phyloP scores from a whole-genome alignment of 768 basidiomycete species.

The Gyrodon lividus region DNA sequence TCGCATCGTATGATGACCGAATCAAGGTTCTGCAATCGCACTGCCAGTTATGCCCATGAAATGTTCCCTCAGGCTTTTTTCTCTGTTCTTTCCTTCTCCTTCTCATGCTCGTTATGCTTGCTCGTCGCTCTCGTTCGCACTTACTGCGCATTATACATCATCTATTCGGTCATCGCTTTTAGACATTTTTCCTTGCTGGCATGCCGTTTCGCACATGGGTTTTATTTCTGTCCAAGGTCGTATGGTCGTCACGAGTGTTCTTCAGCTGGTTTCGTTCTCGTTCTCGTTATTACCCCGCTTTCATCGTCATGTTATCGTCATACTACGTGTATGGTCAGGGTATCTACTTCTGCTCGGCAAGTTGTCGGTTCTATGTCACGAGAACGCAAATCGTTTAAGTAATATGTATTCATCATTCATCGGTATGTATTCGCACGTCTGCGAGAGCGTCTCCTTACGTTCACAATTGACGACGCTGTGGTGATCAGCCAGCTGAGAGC shows the following conservation, averaged over 20 bases:
- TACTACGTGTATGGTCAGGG: neutral
- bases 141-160: slow-evolving; percentile 31
- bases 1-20: neutral
- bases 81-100: slow-evolving; percentile 17
- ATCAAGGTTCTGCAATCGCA: too few species aligned
- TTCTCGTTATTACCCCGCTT: neutral
- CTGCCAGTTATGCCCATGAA: neutral
- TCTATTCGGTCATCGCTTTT: slow-evolving; percentile 21
- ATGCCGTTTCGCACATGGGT: slow-evolving; percentile 30
- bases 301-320: neutral
- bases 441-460: too few species aligned
- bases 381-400: neutral
- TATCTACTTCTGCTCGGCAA: too few species aligned
- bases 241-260: neutral
- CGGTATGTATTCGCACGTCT: too few species aligned
- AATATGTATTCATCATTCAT: too few species aligned
- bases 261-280: neutral
- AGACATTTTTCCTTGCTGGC: slow-evolving; percentile 13
- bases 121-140: neutral
- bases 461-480: too few species aligned
- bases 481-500: too few species aligned
- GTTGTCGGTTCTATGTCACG: neutral
- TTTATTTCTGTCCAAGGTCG: slow-evolving; percentile 1
- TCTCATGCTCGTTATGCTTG: neutral
- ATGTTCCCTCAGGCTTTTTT: too few species aligned